Conservation (phyloP, 495 filamentous ascomycete species). For the Extremus antarcticus region DNA sequence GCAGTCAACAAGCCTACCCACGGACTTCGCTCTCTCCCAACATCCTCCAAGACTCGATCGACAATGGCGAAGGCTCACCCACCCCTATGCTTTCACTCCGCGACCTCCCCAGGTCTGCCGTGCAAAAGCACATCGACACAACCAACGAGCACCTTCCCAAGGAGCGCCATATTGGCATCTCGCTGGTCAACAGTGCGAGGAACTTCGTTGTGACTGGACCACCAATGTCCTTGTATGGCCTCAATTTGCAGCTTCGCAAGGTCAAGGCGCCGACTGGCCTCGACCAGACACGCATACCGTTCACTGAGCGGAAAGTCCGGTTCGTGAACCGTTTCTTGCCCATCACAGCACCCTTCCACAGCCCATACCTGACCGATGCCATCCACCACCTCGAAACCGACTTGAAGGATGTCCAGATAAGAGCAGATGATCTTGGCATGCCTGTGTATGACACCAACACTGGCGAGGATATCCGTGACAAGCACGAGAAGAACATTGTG, state of each 20-base stretch:
- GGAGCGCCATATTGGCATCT: constrained; percentile 88
- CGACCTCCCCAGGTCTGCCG: constrained; percentile 69
- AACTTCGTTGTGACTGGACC: constrained; percentile 97
- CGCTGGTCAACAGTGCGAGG: constrained; percentile 87
- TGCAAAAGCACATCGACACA: constrained; percentile 88
- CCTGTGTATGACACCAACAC: constrained; percentile 81
- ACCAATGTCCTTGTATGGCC: constrained; percentile 86
- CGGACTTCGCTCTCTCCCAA: constrained; percentile 85
- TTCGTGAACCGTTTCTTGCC: constrained; percentile 96
- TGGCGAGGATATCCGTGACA: constrained; percentile 65
- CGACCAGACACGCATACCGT: constrained; percentile 89
- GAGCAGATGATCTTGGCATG: constrained; percentile 56
- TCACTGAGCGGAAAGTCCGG: constrained; percentile 87
- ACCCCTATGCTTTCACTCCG: constrained; percentile 97
- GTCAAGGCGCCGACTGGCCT: constrained; percentile 93
- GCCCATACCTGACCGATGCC: constrained; percentile 75
- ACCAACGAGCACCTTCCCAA: constrained; percentile 91
- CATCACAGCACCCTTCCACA: constrained; percentile 97
- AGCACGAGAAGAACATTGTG: constrained; percentile 56
- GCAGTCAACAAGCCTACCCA: constrained; percentile 95
- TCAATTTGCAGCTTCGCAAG: constrained; percentile 87
- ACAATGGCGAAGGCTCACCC: constrained; percentile 84
- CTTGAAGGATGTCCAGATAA: constrained; percentile 66
- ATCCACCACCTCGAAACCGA: constrained; percentile 73
- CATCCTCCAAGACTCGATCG: constrained; percentile 84